Conservation (phyloP, 2,329 filamentous ascomycete genomes). For the Raffaelea ambrosiae region DNA sequence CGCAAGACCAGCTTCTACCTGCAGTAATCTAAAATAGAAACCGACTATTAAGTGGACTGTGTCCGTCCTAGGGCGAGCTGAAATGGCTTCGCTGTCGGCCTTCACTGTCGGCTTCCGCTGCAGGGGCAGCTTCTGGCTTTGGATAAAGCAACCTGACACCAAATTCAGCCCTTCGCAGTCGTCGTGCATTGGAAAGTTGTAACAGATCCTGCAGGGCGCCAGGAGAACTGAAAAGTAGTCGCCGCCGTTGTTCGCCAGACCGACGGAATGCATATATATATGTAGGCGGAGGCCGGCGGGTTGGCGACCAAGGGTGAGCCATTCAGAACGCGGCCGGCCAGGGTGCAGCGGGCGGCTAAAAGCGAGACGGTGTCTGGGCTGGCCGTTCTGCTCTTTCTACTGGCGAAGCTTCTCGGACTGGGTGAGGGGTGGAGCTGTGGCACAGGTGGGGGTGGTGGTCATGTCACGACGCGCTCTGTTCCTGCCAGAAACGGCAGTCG, state of each 20-base stretch:
- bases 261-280: too few relatives aligned
- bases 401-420: too few relatives aligned
- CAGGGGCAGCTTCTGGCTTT: too few relatives aligned
- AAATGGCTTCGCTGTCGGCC: constrained; percentile 1
- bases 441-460: neutral
- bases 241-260: too few relatives aligned
- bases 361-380: neutral
- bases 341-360: constrained; percentile 10
- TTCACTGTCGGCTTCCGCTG: neutral
- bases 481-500: constrained; percentile 4
- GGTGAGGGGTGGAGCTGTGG: too few relatives aligned
- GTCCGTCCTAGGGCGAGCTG: too few relatives aligned
- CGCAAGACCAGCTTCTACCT: too few relatives aligned
- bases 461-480: constrained; percentile 12
- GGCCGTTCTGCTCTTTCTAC: neutral
- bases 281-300: neutral
- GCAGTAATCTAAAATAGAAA: too few relatives aligned
- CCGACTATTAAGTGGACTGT: too few relatives aligned
- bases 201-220: too few relatives aligned
- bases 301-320: constrained; percentile 1
- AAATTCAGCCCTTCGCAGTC: neutral
- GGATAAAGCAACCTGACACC: too few relatives aligned
- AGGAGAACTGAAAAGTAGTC: neutral
- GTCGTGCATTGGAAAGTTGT: too few relatives aligned
- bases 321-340: constrained; percentile 8